Evolutionary conservation across 768 basidiomycete genomes (phyloP).

Genomic region (Tricholoma saponaceum): DNA sequence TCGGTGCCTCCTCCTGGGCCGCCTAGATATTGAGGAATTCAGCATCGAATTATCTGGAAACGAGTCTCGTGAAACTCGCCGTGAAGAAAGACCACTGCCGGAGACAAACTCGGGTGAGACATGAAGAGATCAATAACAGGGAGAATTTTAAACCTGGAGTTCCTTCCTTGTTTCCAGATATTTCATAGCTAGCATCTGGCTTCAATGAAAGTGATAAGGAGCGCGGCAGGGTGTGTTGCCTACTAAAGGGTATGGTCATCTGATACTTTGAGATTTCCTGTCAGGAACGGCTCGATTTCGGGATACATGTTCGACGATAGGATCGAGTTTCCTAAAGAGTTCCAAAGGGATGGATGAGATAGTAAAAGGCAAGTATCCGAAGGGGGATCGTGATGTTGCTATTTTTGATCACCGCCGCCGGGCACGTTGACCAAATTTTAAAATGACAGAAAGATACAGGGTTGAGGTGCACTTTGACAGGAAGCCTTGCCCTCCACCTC

Average conservation of each 20-base stretch:
- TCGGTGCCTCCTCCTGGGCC: constrained; percentile 81
- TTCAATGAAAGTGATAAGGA: not conserved
- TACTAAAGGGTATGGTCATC: constrained; percentile 77
- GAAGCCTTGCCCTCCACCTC: not conserved
- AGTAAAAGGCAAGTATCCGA: not conserved
- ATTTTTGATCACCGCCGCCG: not conserved
- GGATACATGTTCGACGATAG: constrained; percentile 63
- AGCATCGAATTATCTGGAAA: not conserved
- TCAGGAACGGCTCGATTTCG: constrained; percentile 58
- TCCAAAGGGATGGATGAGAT: too few species aligned
- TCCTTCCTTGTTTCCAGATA: constrained; percentile 75
- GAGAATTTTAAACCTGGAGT: constrained; percentile 50
- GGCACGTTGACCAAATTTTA: not conserved
- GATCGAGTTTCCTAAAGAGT: too few species aligned
- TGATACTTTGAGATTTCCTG: constrained; percentile 65
- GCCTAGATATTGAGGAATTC: constrained; percentile 30
- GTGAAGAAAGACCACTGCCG: constrained; percentile 72
- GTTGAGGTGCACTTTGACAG: not conserved
- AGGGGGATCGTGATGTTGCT: not conserved
- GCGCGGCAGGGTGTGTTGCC: too few species aligned
- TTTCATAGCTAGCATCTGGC: constrained; percentile 57
- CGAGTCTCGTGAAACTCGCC: constrained; percentile 33
- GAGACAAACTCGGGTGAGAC: not conserved
- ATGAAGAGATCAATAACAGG: not conserved
- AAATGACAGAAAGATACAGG: not conserved